A percentile compares a stretch with the other conserved stretches of the same genome.
phyloP scores from a whole-genome alignment of 495 filamentous ascomycete species.

The Schizothecium vesticola region DNA sequence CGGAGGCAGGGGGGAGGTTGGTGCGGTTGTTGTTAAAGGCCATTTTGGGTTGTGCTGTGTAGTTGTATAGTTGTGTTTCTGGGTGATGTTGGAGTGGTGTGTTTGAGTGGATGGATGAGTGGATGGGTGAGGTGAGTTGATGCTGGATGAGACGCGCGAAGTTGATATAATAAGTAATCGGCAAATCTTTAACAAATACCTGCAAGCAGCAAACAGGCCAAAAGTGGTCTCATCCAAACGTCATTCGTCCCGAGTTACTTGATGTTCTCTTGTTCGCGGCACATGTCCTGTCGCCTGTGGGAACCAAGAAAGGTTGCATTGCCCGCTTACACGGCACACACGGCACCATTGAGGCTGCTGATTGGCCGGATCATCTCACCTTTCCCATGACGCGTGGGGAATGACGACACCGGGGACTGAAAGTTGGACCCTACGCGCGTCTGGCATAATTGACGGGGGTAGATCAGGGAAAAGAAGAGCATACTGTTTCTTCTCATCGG shows the following conservation, averaged over 20 bases:
- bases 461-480: too few relatives aligned
- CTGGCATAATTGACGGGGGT: background rate
- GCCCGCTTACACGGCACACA: background rate
- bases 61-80: background rate
- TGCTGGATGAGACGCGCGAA: background rate
- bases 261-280: background rate
- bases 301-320: background rate
- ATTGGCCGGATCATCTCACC: background rate
- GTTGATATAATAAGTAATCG: background rate
- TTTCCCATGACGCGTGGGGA: background rate
- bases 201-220: background rate
- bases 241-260: background rate
- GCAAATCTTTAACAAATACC: background rate
- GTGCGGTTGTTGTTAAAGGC: constrained; percentile 1
- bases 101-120: too few relatives aligned
- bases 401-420: background rate
- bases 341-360: background rate
- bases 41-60: background rate
- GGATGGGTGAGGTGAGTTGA: background rate
- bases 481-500: background rate
- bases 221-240: background rate
- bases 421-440: background rate
- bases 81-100: too few relatives aligned
- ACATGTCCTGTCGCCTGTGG: background rate
- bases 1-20: constrained; percentile 5